phyloP scores from a whole-genome alignment of 257 asterid species.

The Solanum virginianum region DNA sequence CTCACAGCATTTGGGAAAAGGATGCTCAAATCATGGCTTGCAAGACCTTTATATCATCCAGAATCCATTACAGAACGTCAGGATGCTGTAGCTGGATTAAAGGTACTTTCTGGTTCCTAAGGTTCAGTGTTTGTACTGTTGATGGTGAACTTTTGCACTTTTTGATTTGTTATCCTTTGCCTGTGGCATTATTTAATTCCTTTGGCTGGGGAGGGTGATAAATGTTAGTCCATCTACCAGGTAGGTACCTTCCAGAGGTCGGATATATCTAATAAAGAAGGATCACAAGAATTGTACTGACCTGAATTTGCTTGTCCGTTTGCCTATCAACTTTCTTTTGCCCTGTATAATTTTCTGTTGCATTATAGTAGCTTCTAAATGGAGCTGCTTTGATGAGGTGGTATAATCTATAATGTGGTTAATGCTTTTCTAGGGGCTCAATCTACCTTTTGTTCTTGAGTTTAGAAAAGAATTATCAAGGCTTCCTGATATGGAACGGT shows the following conservation, averaged over 20 bases:
- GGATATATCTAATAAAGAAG: not conserved
- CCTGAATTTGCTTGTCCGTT: not conserved
- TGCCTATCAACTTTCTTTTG: not conserved
- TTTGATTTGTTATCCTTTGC: not conserved
- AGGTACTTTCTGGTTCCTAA: conserved; percentile 35
- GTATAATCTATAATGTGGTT: not conserved
- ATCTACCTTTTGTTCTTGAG: conserved; percentile 50
- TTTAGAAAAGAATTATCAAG: conserved; percentile 75
- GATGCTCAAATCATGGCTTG: conserved; percentile 80
- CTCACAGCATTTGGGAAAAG: conserved; percentile 87
- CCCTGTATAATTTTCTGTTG: not conserved
- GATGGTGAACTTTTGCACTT: not conserved
- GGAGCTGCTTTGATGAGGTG: not conserved
- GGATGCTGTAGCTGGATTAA: conserved; percentile 81
- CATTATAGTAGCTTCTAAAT: not conserved
- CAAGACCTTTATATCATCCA: conserved; percentile 74
- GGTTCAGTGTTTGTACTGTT: not conserved
- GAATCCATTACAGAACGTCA: conserved; percentile 80
- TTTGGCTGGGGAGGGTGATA: not conserved
- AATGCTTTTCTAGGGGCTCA: conserved; percentile 38
- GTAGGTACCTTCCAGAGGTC: not conserved
- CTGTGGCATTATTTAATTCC: not conserved
- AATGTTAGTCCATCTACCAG: not conserved
- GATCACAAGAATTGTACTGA: not conserved
- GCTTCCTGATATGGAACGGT: conserved; percentile 93